Conservation (phyloP, 148 eudicot genomes). For the Arctostaphylos glauca region DNA sequence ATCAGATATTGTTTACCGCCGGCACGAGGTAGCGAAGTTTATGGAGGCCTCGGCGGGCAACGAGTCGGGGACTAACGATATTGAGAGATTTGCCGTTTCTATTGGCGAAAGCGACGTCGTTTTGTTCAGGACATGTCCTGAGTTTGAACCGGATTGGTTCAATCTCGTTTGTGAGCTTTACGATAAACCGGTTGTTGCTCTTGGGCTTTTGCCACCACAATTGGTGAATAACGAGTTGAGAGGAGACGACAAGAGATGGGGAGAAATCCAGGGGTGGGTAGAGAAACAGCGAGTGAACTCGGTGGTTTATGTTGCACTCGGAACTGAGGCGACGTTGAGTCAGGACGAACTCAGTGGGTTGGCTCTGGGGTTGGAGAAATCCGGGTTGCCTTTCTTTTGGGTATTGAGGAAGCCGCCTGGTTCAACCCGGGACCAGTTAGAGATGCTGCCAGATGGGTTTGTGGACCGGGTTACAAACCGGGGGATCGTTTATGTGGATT, state of each 20-base stretch:
- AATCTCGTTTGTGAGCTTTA: slow-evolving; percentile 44
- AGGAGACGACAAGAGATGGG: slow-evolving; percentile 23
- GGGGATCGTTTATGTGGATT: slow-evolving; percentile 43
- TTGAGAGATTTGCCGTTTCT: slow-evolving; percentile 41
- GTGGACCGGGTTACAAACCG: slow-evolving; percentile 27
- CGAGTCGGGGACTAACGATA: slow-evolving; percentile 42
- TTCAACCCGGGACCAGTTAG: slow-evolving; percentile 20
- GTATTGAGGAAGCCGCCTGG: slow-evolving; percentile 41
- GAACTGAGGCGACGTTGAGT: slow-evolving; percentile 55
- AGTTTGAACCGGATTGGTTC: slow-evolving; percentile 61
- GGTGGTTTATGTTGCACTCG: slow-evolving; percentile 63
- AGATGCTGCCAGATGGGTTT: slow-evolving; percentile 53
- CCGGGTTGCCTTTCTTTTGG: slow-evolving; percentile 53
- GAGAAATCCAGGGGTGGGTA: slow-evolving; percentile 41
- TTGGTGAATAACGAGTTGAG: background rate
- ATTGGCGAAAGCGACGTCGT: slow-evolving; percentile 53
- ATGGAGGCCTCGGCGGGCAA: slow-evolving; percentile 36
- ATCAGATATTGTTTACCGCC: slow-evolving; percentile 31
- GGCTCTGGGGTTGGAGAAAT: slow-evolving; percentile 63
- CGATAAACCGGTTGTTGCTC: slow-evolving; percentile 42
- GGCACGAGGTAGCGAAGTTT: slow-evolving; percentile 42
- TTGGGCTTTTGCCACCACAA: slow-evolving; percentile 50
- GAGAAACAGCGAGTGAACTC: slow-evolving; percentile 37
- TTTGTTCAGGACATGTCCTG: slow-evolving; percentile 39
- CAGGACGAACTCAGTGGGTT: slow-evolving; percentile 37